Base-by-base conservation (phyloP, 2,329 filamentous ascomycete genomes). In the Hypoxylon sp. region DNA sequence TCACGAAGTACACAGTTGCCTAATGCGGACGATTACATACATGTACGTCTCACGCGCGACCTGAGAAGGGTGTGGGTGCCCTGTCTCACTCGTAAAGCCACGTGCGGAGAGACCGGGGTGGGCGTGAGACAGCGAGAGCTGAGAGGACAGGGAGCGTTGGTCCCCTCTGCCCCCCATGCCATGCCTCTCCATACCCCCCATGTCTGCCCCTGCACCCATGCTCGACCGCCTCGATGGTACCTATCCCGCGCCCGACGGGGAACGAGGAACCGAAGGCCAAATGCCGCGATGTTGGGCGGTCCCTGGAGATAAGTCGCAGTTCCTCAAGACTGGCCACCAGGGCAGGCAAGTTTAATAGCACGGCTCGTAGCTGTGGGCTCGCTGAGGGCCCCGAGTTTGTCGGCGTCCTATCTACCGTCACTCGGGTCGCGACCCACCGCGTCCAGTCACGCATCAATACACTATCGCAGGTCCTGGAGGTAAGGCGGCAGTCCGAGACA, bases 1-100 rank as follows among this genome's bases (percentile, higher is more conserved):
- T 54, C 17, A 33, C 49, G 26, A 48, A 46, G 38, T 42, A 42
- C 35, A 23, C 11, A 46, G 27, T 43, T 63, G 47, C 60, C 57
- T 42, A 52, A 17, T 58, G 31, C 37, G 50, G 57, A 21, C 38
- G 9, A 23, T 40, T 51, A 55, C 56, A 57, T 60, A 45, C 37
- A 50, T 52, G 55, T 60, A 45, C 37, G 48, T 63, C 49, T 51
- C 56, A 38, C 60, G 53, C 57, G 56, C 57, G 60, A 45, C 23
- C 26, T 29, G 45, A 52, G 51, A 33, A 31, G 60, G 55, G 35
- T 40, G 31, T 53, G 51, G 55, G 35, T 41, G 31, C 48, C 45
- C 10, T 49, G 55, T 53, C 59, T 55, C 51, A 21, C 52, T 45
- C 40, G 41, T 45, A 54, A 26, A 56, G 55, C 61, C 61, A 64